phyloP scores from a whole-genome alignment of 192 early-diverging fungal species.

The Coemansia aciculifera region DNA sequence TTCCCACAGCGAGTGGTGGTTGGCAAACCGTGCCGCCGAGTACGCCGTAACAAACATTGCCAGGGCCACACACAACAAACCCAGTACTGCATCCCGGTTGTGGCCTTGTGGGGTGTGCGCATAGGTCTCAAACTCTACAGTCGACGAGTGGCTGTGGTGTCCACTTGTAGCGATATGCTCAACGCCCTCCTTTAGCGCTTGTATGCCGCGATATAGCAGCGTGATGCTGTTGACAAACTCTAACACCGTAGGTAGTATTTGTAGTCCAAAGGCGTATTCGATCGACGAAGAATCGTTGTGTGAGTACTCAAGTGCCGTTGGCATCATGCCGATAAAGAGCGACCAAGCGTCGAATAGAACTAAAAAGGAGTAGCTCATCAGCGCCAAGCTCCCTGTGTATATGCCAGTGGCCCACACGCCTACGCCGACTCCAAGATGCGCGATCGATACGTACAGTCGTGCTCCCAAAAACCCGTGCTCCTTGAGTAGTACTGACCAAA shows the following conservation, averaged over 20 bases:
- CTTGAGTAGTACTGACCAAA: constrained; percentile 19
- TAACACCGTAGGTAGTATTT: constrained; percentile 29
- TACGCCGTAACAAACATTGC: constrained; percentile 18
- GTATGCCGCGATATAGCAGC: constrained; percentile 37
- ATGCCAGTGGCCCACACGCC: constrained; percentile 27
- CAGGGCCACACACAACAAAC: constrained; percentile 7
- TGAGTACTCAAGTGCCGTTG: constrained; percentile 40
- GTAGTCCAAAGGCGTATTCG: constrained; percentile 38
- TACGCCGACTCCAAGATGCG: constrained; percentile 23
- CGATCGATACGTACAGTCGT: constrained; percentile 19
- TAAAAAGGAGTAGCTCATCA: constrained; percentile 34
- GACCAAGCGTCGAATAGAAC: constrained; percentile 36
- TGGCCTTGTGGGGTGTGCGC: constrained; percentile 14
- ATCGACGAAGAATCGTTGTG: constrained; percentile 17
- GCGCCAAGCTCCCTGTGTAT: constrained; percentile 26
- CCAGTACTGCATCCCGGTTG: constrained; percentile 12
- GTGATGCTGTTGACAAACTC: constrained; percentile 42
- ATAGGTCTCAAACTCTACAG: constrained; percentile 41
- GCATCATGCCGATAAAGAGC: constrained; percentile 30
- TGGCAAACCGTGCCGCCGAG: constrained; percentile 33
- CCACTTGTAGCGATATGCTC: constrained; percentile 38
- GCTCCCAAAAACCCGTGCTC: constrained; percentile 35
- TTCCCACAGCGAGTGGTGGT: constrained; percentile 40
- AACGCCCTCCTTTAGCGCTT: constrained; percentile 45
- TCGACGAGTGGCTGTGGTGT: constrained; percentile 19